These are phyloP conservation scores for Tarenaya hassleriana DNA, from an alignment of 345 rosid species.

Conservation along the genomic window DNA sequence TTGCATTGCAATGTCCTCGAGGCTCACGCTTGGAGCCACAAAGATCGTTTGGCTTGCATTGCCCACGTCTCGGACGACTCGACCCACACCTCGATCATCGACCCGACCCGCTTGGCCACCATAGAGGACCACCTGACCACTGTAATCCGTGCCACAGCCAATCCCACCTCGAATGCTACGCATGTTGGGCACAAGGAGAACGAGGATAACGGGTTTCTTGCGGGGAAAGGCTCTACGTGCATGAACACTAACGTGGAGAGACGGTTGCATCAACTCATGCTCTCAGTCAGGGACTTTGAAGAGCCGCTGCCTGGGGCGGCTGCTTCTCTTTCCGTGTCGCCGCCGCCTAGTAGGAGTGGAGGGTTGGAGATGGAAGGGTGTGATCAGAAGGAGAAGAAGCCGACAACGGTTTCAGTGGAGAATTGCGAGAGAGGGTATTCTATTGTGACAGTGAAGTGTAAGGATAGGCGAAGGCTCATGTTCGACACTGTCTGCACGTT, in stretches of 20 bases:
- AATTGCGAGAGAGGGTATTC: conserved; percentile 54
- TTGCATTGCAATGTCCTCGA: conserved; percentile 69
- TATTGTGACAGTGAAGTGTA: conserved; percentile 48
- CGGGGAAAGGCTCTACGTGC: conserved; percentile 35
- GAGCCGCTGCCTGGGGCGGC: conserved; percentile 15
- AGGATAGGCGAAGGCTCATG: conserved; percentile 62
- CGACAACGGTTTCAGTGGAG: conserved; percentile 45
- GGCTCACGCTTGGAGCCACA: conserved; percentile 95
- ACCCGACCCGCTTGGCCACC: conserved; percentile 48
- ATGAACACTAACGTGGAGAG: conserved; percentile 49
- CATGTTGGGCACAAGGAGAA: conserved; percentile 35
- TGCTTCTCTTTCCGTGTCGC: conserved; percentile 27
- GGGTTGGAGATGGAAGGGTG: too few relatives aligned
- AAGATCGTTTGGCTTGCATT: conserved; percentile 70
- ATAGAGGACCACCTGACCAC: conserved; percentile 56
- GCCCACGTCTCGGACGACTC: conserved; percentile 53
- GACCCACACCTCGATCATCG: conserved; percentile 44
- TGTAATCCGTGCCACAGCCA: conserved; percentile 40
- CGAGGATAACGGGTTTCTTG: conserved; percentile 30
- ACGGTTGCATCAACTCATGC: conserved; percentile 65
- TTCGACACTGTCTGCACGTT: conserved; percentile 34
- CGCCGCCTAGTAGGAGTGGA: too few relatives aligned
- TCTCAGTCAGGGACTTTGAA: conserved; percentile 60
- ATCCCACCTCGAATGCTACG: conserved; percentile 23
- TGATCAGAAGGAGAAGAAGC: too few relatives aligned